Evolutionary conservation across 306 rosid genomes (phyloP).

Genomic region (Trifolium dubium): DNA sequence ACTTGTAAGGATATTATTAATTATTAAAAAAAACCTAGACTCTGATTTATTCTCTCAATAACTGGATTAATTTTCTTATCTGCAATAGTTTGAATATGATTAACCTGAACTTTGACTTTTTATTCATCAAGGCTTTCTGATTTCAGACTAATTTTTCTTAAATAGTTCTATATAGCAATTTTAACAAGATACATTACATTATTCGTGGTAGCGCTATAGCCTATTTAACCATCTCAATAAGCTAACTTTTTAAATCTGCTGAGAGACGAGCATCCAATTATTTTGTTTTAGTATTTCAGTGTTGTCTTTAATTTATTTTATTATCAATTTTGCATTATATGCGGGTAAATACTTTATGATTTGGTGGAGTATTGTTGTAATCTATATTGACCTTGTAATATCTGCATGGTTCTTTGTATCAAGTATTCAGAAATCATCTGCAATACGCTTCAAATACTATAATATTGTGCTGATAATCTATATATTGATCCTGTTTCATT

Average conservation of each 20-base stretch:
- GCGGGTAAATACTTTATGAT: not conserved
- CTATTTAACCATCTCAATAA: not conserved
- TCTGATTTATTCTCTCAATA: not conserved
- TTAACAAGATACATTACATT: not conserved
- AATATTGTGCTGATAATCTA: not conserved
- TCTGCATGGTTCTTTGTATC: not conserved
- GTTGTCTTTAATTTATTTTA: not conserved
- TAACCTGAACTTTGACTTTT: not conserved
- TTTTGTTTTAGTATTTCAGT: constrained; percentile 10
- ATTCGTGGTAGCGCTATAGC: not conserved
- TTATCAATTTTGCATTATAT: not conserved
- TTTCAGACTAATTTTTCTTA: not conserved
- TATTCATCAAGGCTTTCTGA: not conserved
- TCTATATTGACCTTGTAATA: too few species aligned
- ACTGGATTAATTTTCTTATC: not conserved
- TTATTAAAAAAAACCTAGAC: not conserved
- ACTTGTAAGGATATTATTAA: constrained; percentile 6
- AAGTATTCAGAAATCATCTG: not conserved
- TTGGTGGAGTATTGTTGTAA: not conserved
- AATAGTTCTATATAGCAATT: constrained; percentile 1
- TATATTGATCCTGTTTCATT: constrained; percentile 4
- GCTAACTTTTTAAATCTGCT: constrained; percentile 1
- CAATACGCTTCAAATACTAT: not conserved
- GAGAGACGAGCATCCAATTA: not conserved
- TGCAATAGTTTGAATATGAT: constrained; percentile 1